Evolutionary conservation across 306 rosid genomes (phyloP).

Genomic region (Casuarina equisetifolia): DNA sequence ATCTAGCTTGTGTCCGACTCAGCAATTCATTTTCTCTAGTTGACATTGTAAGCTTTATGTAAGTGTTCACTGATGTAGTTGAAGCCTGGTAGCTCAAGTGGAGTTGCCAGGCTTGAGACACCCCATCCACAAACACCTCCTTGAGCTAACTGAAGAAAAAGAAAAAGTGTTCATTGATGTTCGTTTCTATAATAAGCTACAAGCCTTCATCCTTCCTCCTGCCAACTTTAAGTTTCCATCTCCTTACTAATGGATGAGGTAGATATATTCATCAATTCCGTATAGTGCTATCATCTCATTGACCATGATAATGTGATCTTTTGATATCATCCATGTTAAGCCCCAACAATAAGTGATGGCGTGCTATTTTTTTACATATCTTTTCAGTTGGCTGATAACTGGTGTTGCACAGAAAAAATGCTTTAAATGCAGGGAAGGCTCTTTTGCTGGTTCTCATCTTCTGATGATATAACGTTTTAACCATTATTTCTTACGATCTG

Average conservation of each 20-base stretch:
- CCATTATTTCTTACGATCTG: background rate
- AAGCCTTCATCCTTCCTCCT: no score
- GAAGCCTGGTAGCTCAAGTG: no score
- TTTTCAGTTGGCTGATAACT: conserved; percentile 2
- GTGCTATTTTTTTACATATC: background rate
- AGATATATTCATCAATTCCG: background rate
- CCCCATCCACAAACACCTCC: no score
- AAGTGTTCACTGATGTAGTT: background rate
- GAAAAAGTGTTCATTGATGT: no score
- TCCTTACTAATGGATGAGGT: background rate
- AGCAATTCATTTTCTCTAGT: background rate
- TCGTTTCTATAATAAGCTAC: no score
- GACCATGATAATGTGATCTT: background rate
- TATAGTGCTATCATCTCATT: background rate
- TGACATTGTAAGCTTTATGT: background rate
- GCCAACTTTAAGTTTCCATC: background rate
- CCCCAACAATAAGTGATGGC: background rate
- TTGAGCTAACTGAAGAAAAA: no score
- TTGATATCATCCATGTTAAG: background rate
- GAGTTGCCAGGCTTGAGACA: no score
- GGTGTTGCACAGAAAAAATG: background rate
- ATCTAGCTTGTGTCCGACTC: background rate
- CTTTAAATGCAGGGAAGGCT: background rate
- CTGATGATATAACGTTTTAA: background rate
- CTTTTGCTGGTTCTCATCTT: background rate